A percentile compares a stretch with the other conserved stretches of the same genome.
These are phyloP conservation scores for Solanum stenotomum DNA, from an alignment of 257 asterid species.

Conservation along the genomic window DNA sequence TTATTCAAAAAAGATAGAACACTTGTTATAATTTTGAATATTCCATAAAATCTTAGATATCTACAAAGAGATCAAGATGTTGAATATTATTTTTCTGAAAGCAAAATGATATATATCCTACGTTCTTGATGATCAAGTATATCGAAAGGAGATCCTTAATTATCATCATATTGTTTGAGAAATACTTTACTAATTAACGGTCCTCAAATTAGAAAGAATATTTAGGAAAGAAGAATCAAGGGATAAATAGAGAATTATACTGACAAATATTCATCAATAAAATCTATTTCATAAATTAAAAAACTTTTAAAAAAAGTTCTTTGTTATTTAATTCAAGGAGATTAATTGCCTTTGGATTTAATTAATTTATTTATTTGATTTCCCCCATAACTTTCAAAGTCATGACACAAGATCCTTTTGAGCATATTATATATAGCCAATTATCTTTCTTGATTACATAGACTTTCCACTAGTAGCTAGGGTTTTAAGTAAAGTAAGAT, in stretches of 20 bases:
- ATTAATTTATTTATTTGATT: neutral
- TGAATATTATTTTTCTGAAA: too few relatives aligned
- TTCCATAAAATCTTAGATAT: too few relatives aligned
- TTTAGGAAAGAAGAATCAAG: neutral
- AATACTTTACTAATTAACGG: too few relatives aligned
- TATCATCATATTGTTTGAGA: neutral
- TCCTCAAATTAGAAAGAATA: too few relatives aligned
- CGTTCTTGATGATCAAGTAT: neutral
- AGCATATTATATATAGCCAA: neutral
- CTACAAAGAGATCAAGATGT: too few relatives aligned
- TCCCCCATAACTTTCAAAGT: neutral
- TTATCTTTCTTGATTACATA: neutral
- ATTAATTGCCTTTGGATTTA: neutral
- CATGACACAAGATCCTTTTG: neutral
- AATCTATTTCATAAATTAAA: neutral
- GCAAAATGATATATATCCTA: neutral
- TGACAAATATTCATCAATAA: neutral
- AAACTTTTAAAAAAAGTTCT: neutral
- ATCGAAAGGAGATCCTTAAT: neutral
- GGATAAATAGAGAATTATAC: neutral
- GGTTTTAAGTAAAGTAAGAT: neutral
- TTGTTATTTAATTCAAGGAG: neutral
- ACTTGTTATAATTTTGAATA: too few relatives aligned
- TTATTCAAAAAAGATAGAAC: neutral
- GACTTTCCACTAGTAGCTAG: neutral